phyloP scores from a whole-genome alignment of 192 early-diverging fungal genomes.

The Obelidium mucronatum region DNA sequence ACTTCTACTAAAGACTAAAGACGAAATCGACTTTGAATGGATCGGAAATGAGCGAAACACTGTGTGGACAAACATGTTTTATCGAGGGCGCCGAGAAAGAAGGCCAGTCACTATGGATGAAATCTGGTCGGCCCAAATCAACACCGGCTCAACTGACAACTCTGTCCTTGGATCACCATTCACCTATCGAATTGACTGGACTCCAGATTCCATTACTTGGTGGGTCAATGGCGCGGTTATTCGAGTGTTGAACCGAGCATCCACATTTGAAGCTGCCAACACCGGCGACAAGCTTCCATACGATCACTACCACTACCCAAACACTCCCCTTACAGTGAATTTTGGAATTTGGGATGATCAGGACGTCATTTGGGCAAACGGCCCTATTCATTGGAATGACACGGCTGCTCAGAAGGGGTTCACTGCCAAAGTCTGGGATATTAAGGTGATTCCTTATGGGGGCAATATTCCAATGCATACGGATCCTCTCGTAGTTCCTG shows the following conservation, averaged over 20 bases:
- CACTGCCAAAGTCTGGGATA: not conserved
- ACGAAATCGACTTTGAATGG: constrained; percentile 31
- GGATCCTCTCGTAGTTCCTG: too few species aligned
- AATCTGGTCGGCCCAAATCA: not conserved
- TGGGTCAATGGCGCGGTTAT: constrained; percentile 11
- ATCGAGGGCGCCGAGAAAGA: not conserved
- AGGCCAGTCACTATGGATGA: not conserved
- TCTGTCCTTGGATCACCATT: not conserved
- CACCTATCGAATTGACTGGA: constrained; percentile 24
- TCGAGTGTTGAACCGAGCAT: not conserved
- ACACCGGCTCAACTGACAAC: too few species aligned
- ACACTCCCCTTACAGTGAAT: constrained; percentile 15
- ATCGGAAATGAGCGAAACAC: constrained; percentile 19
- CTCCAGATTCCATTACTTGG: constrained; percentile 24
- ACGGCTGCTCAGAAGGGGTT: not conserved
- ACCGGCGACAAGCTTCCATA: not conserved
- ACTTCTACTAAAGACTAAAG: not conserved
- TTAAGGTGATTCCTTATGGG: not conserved
- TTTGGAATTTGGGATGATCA: constrained; percentile 27
- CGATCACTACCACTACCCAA: constrained; percentile 33
- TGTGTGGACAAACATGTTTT: constrained; percentile 25
- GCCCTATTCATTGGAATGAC: not conserved
- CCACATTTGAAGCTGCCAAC: constrained; percentile 8
- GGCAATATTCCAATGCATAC: not conserved
- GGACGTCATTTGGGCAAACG: constrained; percentile 1